These are phyloP conservation scores for Didymella lethalis DNA, from an alignment of 2,329 filamentous ascomycete genomes.

Conservation along the genomic window DNA sequence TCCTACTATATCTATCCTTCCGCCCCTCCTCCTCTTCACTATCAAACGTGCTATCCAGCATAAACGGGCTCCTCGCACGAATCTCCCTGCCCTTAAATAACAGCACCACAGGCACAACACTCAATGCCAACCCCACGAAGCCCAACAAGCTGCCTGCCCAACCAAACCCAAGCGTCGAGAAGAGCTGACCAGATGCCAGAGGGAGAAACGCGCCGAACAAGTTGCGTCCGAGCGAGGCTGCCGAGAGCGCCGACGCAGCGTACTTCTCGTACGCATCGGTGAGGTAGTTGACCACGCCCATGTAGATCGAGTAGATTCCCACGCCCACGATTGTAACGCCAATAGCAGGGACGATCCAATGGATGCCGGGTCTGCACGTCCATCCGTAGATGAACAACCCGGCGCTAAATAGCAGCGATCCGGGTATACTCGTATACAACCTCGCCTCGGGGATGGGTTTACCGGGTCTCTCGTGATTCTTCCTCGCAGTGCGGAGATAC, in stretches of 20 bases:
- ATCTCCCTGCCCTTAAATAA: constrained; percentile 54
- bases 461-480: constrained; percentile 51
- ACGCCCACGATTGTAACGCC: constrained; percentile 37
- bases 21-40: constrained; percentile 20
- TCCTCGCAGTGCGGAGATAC: constrained; percentile 39
- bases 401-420: constrained; percentile 49
- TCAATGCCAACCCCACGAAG: constrained; percentile 53
- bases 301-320: constrained; percentile 51
- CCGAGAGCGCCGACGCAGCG: constrained; percentile 57
- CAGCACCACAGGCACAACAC: constrained; percentile 53
- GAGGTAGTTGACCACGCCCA: constrained; percentile 60
- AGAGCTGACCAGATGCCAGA: constrained; percentile 53
- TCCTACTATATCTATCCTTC: constrained; percentile 6
- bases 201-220: constrained; percentile 58
- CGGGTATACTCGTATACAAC: constrained; percentile 54
- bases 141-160: constrained; percentile 57
- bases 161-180: constrained; percentile 52
- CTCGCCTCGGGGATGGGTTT: constrained; percentile 55
- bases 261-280: constrained; percentile 59
- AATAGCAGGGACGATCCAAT: constrained; percentile 43
- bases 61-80: constrained; percentile 46
- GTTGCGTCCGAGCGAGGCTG: constrained; percentile 57
- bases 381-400: constrained; percentile 44
- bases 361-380: constrained; percentile 45
- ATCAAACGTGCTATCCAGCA: constrained; percentile 42